Conservation (phyloP, 129 eudicot species). For the Apium graveolens region DNA sequence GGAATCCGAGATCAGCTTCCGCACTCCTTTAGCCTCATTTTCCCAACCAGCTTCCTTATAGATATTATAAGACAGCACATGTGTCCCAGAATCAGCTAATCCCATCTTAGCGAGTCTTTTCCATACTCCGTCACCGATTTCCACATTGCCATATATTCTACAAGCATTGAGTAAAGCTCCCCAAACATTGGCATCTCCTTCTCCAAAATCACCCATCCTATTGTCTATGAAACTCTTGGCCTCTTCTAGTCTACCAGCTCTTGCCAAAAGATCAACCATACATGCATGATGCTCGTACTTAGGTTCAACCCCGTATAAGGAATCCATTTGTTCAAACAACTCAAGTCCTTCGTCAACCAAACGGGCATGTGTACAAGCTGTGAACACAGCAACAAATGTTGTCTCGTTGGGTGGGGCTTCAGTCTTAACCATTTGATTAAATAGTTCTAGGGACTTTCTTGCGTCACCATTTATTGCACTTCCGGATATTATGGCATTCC, state of each 20-base stretch:
- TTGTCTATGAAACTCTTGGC: constrained; percentile 40
- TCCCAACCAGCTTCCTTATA: constrained; percentile 59
- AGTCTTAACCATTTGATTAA: constrained; percentile 28
- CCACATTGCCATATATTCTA: constrained; percentile 39
- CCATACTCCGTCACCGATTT: constrained; percentile 39
- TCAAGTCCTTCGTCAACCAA: constrained; percentile 41
- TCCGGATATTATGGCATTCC: constrained; percentile 61
- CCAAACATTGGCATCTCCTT: constrained; percentile 50
- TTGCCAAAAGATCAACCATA: constrained; percentile 59
- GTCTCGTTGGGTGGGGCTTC: constrained; percentile 35
- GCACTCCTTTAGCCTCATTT: constrained; percentile 35
- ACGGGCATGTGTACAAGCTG: constrained; percentile 55
- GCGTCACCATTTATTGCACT: constrained; percentile 49
- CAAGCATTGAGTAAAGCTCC: constrained; percentile 59
- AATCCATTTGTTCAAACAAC: constrained; percentile 40
- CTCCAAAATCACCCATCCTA: constrained; percentile 27
- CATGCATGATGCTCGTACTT: constrained; percentile 46
- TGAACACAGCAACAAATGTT: constrained; percentile 46
- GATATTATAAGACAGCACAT: constrained; percentile 49
- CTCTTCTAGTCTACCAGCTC: constrained; percentile 46
- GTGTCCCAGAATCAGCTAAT: constrained; percentile 36
- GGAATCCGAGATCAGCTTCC: constrained; percentile 23
- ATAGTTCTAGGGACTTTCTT: constrained; percentile 30
- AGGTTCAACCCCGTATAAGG: constrained; percentile 30
- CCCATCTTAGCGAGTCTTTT: constrained; percentile 27